Conservation (phyloP, 345 rosid species). For the Turnera subulata region DNA sequence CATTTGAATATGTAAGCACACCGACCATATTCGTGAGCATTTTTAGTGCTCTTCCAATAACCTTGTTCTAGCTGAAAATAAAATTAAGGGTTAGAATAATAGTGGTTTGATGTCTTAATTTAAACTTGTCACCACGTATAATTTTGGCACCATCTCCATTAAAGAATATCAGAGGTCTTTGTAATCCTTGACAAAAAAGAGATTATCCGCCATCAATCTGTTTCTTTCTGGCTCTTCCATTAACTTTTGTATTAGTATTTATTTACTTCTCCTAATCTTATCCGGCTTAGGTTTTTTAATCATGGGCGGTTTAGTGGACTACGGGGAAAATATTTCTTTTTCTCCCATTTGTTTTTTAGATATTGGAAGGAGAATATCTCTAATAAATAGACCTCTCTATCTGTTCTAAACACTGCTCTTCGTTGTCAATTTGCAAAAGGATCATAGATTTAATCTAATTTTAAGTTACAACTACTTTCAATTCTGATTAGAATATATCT, state of each 20-base stretch:
- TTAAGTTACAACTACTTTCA: too few species aligned
- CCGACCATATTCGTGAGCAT: constrained; percentile 4
- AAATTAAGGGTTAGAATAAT: too few species aligned
- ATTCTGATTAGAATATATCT: too few species aligned
- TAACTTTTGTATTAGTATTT: too few species aligned
- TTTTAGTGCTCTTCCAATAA: too few species aligned
- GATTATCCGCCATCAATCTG: neutral
- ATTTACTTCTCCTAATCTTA: constrained; percentile 12
- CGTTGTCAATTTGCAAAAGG: neutral
- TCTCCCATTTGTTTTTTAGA: neutral
- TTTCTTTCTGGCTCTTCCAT: too few species aligned
- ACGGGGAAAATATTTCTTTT: too few species aligned
- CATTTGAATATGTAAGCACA: neutral
- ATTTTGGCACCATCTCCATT: constrained; percentile 2
- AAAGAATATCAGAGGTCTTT: neutral
- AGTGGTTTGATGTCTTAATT: too few species aligned
- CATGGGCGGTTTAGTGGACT: constrained; percentile 20
- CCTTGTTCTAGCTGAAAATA: too few species aligned
- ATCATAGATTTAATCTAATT: neutral
- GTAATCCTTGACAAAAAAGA: too few species aligned
- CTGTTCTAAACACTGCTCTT: neutral
- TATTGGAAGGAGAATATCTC: neutral
- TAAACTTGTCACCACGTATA: too few species aligned
- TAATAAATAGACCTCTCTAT: neutral
- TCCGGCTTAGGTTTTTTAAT: constrained; percentile 10